A percentile compares a stretch with the other conserved stretches of the same genome.
Evolutionary conservation across 2,329 filamentous ascomycete species (phyloP).

Genomic region (Chaetothyriales sp.): DNA sequence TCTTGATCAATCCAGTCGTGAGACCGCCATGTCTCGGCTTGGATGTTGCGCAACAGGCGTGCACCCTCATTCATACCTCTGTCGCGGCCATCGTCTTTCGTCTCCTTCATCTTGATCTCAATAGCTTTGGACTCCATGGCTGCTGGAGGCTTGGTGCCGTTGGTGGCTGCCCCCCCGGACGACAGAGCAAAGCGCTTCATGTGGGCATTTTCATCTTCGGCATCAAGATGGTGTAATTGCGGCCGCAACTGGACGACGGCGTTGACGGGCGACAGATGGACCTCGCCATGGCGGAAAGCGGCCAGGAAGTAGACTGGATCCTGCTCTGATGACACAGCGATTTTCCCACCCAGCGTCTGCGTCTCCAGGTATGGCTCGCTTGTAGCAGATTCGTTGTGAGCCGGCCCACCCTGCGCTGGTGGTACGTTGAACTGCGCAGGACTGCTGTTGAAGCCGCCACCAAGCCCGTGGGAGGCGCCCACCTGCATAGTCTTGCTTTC

Average conservation of each 20-base stretch:
- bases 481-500: slow-evolving; percentile 38
- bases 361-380: slow-evolving; percentile 59
- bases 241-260: slow-evolving; percentile 79
- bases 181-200: slow-evolving; percentile 26
- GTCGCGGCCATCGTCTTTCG: slow-evolving; percentile 34
- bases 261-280: slow-evolving; percentile 72
- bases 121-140: slow-evolving; percentile 54
- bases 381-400: slow-evolving; percentile 48
- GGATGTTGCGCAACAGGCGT: slow-evolving; percentile 59
- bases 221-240: slow-evolving; percentile 86
- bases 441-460: slow-evolving; percentile 56
- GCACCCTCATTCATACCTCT: slow-evolving; percentile 53
- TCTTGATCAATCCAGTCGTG: slow-evolving; percentile 74
- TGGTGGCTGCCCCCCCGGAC: slow-evolving; percentile 17
- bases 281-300: slow-evolving; percentile 67
- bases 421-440: slow-evolving; percentile 15
- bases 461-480: slow-evolving; percentile 54
- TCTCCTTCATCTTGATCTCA: slow-evolving; percentile 67
- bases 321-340: slow-evolving; percentile 51
- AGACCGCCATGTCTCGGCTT: slow-evolving; percentile 67
- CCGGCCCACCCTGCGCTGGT: slow-evolving; percentile 22
- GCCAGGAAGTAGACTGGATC: slow-evolving; percentile 75
- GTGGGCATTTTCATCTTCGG: slow-evolving; percentile 56
- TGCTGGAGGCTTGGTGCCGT: slow-evolving; percentile 18
- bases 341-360: slow-evolving; percentile 75